Conservation (phyloP, 2,329 filamentous ascomycete species). For the Pseudocercospora crystallina region DNA sequence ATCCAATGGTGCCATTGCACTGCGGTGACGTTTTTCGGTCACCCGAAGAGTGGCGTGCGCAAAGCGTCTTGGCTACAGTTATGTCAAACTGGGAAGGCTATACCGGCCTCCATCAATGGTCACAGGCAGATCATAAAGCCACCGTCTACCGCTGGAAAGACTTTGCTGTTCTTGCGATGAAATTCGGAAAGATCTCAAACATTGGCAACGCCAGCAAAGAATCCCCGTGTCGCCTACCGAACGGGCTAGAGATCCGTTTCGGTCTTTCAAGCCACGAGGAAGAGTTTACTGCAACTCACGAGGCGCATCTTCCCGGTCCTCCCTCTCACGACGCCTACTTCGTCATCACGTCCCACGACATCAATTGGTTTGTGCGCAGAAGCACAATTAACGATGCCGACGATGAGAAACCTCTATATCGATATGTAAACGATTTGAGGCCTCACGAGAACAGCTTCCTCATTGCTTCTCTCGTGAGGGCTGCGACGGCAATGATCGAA, state of each 20-base stretch:
- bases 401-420: not conserved
- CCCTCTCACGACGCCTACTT: not conserved
- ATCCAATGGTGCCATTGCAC: not conserved
- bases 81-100: not conserved
- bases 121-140: not conserved
- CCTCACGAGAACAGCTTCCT: not conserved
- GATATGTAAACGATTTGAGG: not conserved
- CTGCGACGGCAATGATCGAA: fast-evolving
- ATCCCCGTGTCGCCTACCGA: no score
- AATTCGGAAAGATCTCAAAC: not conserved
- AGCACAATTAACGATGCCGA: not conserved
- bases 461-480: not conserved
- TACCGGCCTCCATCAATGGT: not conserved
- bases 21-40: not conserved
- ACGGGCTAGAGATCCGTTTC: not conserved
- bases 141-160: not conserved
- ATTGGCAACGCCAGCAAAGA: no score
- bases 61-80: not conserved
- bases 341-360: not conserved
- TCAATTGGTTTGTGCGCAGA: no score
- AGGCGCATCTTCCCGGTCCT: not conserved
- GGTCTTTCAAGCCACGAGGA: not conserved
- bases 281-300: not conserved
- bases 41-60: not conserved
- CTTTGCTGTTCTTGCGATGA: not conserved